Evolutionary conservation across 176 grass and related monocot species (phyloP), one percentile per base, ranked within the genome.

Genomic region (Puccinellia tenuiflora): DNA sequence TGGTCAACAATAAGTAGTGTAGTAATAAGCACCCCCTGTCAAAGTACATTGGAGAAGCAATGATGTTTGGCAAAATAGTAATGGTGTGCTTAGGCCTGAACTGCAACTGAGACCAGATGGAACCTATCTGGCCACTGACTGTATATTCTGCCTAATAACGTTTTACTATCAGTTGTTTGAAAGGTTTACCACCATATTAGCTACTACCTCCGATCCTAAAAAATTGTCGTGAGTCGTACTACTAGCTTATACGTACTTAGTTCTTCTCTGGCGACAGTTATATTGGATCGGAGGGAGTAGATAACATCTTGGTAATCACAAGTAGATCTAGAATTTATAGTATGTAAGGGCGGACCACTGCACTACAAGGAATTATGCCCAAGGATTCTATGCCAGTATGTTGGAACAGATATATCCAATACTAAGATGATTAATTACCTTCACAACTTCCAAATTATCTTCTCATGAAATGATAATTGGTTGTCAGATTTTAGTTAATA

Each of bases 321-420:
- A n/a, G 68, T 76, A 47, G 76, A 84, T 88, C 68, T 67, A 59
- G 46, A 88, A 29, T 74, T 77, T 56, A 74, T 84, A 43, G 26
- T 47, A 28, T 79, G 34, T 56, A 68, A 24, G 43, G 56, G 16
- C 60, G 50, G 80, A 52, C 35, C 17, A 42, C 15, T 6, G 25
- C 39, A 40, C 18, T 38, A 48, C 33, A 62, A 53, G 13, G 55
- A 38, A 79, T 78, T 33, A 83, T 64, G 40, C 31, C 39, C 73
- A 52, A 71, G 28, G 50, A 63, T 63, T 33, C 60, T 15, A 55
- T 48, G 53, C 21, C 59, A 61, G 22, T 37, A 61, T 62, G 55
- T 53, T 63, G 6, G 38, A 72, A 39, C 52, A 83, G 45, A 83
- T 30, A 69, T 69, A 11, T 5, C 20, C n/a, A 69, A 77, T 56